A percentile compares a stretch with the other conserved stretches of the same genome.
Evolutionary conservation across 2,329 filamentous ascomycete genomes (phyloP).

Genomic region (Colletotrichum cordylinicola): DNA sequence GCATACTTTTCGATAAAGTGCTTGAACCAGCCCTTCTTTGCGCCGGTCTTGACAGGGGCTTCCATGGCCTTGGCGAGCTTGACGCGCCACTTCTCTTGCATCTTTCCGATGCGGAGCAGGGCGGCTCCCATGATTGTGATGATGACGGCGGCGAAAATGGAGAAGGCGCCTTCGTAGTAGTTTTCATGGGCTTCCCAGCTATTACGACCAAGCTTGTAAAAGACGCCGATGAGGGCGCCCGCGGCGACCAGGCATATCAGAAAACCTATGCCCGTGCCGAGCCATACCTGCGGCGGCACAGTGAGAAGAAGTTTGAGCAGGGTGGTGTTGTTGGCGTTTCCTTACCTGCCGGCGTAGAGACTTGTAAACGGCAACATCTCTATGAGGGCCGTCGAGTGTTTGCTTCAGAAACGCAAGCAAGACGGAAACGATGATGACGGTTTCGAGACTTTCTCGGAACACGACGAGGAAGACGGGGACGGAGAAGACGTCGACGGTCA

Average conservation of each 20-base stretch:
- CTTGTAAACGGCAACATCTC: slow-evolving; percentile 70
- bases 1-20: slow-evolving; percentile 77
- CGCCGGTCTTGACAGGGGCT: slow-evolving; percentile 49
- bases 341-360: slow-evolving; percentile 67
- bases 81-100: slow-evolving; percentile 86
- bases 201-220: slow-evolving; percentile 71
- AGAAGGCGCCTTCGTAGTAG: slow-evolving; percentile 83
- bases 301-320: neutral
- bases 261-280: slow-evolving; percentile 63
- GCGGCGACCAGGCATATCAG: slow-evolving; percentile 68
- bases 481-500: slow-evolving; percentile 75
- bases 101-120: slow-evolving; percentile 80
- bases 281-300: slow-evolving; percentile 57
- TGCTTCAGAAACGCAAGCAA: slow-evolving; percentile 86
- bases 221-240: slow-evolving; percentile 70
- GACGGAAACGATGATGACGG: slow-evolving; percentile 86
- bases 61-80: slow-evolving; percentile 79
- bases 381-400: slow-evolving; percentile 69
- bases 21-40: slow-evolving; percentile 56
- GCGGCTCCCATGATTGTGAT: slow-evolving; percentile 84
- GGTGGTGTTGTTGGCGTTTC: neutral
- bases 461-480: slow-evolving; percentile 89
- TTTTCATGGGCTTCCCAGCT: slow-evolving; percentile 73
- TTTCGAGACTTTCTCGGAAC: slow-evolving; percentile 86
- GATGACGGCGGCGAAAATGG: slow-evolving; percentile 76